Evolutionary conservation across 345 rosid genomes (phyloP).

Genomic region (Cardamine resedifolia): DNA sequence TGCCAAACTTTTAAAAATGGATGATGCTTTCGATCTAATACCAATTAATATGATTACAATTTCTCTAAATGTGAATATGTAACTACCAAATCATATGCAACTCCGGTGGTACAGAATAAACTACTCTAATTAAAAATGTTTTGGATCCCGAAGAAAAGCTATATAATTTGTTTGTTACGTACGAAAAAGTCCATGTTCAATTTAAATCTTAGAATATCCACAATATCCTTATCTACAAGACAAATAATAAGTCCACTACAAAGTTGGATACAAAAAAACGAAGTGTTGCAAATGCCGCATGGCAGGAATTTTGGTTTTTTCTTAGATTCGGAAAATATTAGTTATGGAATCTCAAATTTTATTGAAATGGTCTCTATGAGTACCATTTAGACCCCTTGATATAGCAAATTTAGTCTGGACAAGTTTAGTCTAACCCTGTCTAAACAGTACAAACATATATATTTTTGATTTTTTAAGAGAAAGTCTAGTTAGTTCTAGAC

Average conservation of each 20-base stretch:
- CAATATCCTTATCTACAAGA: background rate
- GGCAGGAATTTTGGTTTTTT: background rate
- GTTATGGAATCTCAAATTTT: background rate
- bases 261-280: background rate
- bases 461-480: background rate
- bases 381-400: background rate
- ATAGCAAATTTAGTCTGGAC: background rate
- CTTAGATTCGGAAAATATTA: background rate
- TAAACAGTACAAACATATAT: background rate
- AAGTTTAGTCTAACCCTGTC: background rate
- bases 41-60: background rate
- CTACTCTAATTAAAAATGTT: background rate
- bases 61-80: background rate
- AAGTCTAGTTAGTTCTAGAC: background rate
- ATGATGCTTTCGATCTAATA: background rate
- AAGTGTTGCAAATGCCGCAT: background rate
- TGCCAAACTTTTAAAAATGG: background rate
- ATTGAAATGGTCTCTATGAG: background rate
- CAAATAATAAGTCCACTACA: background rate
- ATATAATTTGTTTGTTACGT: background rate
- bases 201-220: background rate
- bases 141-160: background rate
- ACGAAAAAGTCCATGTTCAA: slow-evolving; percentile 1
- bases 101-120: background rate
- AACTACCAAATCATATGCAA: background rate